phyloP scores from a whole-genome alignment of 148 eudicot genomes.

The Simmondsia chinensis region DNA sequence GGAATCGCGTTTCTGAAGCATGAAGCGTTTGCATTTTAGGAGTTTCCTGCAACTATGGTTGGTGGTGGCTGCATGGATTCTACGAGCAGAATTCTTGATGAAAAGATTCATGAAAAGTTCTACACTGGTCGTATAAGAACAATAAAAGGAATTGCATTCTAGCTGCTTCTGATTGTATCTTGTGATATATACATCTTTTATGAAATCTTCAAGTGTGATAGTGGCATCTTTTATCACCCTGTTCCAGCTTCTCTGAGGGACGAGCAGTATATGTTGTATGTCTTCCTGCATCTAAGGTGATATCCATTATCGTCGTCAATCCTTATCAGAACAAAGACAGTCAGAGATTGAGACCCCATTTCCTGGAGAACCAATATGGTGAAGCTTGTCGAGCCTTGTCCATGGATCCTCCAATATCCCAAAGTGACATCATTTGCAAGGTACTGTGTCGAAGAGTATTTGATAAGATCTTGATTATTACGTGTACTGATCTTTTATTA shows the following conservation, averaged over 20 bases:
- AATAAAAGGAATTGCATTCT: no score
- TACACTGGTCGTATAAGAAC: no score
- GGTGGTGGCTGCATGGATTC: no score
- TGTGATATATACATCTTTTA: no score
- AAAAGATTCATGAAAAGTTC: no score
- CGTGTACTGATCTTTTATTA: constrained; percentile 11
- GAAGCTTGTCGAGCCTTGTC: constrained; percentile 83
- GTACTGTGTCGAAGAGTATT: no score
- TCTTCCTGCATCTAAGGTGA: constrained; percentile 65
- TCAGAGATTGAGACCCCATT: constrained; percentile 49
- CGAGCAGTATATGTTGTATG: constrained; percentile 79
- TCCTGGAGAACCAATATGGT: constrained; percentile 70
- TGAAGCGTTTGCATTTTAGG: no score
- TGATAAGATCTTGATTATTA: no score
- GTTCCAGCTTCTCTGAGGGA: constrained; percentile 69
- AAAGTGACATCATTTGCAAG: constrained; percentile 54
- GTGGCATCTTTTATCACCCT: constrained; percentile 4
- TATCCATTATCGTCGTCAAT: constrained; percentile 73
- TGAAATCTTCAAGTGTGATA: not conserved
- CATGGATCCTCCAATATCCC: constrained; percentile 38
- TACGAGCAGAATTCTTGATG: no score
- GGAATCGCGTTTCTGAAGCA: no score
- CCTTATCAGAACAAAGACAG: constrained; percentile 80
- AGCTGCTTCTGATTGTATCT: no score
- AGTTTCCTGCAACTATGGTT: no score